These are phyloP conservation scores for Solanum peruvianum DNA, from an alignment of 257 asterid species.

Conservation along the genomic window DNA sequence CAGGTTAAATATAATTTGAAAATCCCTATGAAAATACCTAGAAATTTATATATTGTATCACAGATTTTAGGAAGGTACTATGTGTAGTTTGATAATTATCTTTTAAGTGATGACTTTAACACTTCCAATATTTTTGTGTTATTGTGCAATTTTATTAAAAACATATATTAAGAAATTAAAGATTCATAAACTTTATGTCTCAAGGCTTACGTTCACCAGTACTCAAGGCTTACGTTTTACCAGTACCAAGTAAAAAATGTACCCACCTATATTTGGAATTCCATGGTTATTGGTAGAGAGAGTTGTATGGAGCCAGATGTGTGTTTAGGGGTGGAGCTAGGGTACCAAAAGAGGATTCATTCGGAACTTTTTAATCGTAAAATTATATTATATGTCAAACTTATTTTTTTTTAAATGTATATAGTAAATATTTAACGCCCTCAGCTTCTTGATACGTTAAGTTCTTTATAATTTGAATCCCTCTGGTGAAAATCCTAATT, in stretches of 20 bases:
- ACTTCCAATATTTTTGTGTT: background rate
- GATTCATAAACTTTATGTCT: background rate
- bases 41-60: too few species aligned
- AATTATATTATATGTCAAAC: background rate
- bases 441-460: background rate
- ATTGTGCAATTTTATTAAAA: too few species aligned
- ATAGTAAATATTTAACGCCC: background rate
- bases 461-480: too few species aligned
- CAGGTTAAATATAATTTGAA: background rate
- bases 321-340: background rate
- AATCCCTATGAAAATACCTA: background rate
- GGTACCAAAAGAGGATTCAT: background rate
- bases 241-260: background rate
- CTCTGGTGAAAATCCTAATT: too few species aligned
- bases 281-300: background rate
- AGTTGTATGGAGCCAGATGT: background rate
- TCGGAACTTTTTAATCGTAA: accelerated
- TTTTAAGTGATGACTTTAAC: background rate
- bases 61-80: background rate
- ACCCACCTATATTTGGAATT: background rate
- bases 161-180: too few species aligned
- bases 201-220: background rate
- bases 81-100: background rate
- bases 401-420: too few species aligned
- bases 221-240: too few species aligned